Base-by-base conservation (phyloP, 306 rosid species). In the Prunus mira region DNA sequence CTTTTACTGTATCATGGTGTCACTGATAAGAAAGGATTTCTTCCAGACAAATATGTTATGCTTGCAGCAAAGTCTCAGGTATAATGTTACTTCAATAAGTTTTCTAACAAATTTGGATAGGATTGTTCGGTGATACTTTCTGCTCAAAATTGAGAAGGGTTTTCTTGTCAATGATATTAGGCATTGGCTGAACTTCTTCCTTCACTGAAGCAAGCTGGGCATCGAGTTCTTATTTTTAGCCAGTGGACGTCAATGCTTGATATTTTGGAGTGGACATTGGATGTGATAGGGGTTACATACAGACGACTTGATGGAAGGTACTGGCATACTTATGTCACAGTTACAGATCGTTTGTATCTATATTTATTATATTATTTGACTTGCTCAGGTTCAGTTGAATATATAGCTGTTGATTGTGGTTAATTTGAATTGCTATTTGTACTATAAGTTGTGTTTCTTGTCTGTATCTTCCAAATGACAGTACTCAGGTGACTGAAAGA, bases 211-310 rank as follows among this genome's bases (percentile, higher is more conserved):
- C 80, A 79, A 73, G 86, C 73, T 74, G 97, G 98, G 64, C 97
- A 95, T 80, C 96, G 96, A 13, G 97, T 85, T 52, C 78, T 95
- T 80, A 95, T 95, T 69, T 95, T 95, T 75, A 92, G 97, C 85
- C 97, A 95, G 77, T 95, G 98, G 98, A 95, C 97, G 6, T 95
- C 98, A 65, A 92, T 95, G 98, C 98, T 95, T 76, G 97, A 95
- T 84, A 87, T 95, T 76, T 83, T 95, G 84, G 98, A 95, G 84
- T 95, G 98, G 98, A 82, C 87, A 56, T 88, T 95, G 85, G 97
- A 95, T 83, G 97, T 95, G 87, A 85, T 92, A 78, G 98, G 98
- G 67, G 80, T 95, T 65, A 87, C 91, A 67, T 95, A 95, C 67
- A 92, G 80, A 82, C 93, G 98, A 51, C 97, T 95, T 54, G 98